Evolutionary conservation across 2,329 filamentous ascomycete species (phyloP), one percentile per base, ranked within the genome.

Genomic region (Neonectria faginata): DNA sequence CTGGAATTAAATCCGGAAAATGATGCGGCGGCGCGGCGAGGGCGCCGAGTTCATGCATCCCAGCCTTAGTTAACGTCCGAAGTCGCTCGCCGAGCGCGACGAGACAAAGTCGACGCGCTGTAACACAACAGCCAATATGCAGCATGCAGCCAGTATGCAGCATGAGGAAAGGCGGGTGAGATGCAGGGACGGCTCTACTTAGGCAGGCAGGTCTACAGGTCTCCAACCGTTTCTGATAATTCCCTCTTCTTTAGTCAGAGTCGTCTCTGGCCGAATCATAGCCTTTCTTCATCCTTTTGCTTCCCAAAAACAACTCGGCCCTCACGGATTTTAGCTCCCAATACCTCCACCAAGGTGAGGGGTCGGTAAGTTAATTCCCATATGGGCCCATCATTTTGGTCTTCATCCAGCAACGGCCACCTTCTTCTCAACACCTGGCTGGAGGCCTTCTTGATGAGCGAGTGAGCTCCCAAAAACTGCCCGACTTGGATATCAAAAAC

Each of bases 21-120:
- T 69, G 56, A 58, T 65, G 50, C 62, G 57, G 59, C 55, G 54
- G 60, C 18, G 45, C 69, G 71, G 72, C 69, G 65, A 70, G 63
- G 62, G 60, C 67, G 60, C 69, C 72, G 72, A 71, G 64, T 67
- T 67, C 59, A 60, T 62, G 62, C 57, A 65, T 67, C 61, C 68
- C 50, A 70, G 64, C 65, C 64, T 68, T 65, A 64, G 62, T 68
- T 65, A 64, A 64, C 56, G 65, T 69, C 72, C 72, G 72, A 74
- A 69, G 55, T 73, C 69, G 72, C 72, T 70, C 66, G 68, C 60
- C 59, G 66, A 65, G 25, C 48, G 56, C 60, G 66, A 66, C 65
- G 58, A 62, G 56, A 51, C 52, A 51, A 39, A 29, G 55, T 55
- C 45, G 33, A 51, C 57, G 44, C 57, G 44, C 57, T 53, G 56